Evolutionary conservation across 2,329 filamentous ascomycete species (phyloP).

Genomic region (Pseudocercospora fuligena): DNA sequence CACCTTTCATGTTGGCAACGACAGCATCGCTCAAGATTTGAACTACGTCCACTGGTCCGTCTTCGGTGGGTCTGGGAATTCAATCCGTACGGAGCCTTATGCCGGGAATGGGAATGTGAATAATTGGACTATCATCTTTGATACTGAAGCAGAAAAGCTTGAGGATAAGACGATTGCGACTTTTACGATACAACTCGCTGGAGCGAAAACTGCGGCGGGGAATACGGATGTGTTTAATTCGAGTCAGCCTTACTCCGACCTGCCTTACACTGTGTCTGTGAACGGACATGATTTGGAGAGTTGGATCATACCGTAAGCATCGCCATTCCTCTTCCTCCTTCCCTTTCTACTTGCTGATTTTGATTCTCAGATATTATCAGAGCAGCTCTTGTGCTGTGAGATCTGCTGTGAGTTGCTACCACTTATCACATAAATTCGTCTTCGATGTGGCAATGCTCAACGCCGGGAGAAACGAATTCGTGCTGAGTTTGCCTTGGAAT

Average conservation of each 20-base stretch:
- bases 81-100: slow-evolving; percentile 49
- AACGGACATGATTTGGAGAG: slow-evolving; percentile 54
- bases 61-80: slow-evolving; percentile 62
- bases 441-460: slow-evolving; percentile 58
- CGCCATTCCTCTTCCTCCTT: background rate
- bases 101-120: slow-evolving; percentile 56
- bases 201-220: slow-evolving; percentile 65
- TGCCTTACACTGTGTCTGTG: slow-evolving; percentile 57
- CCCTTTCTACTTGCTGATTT: background rate
- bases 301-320: slow-evolving; percentile 61
- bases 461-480: slow-evolving; percentile 60
- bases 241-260: slow-evolving; percentile 57
- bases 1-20: slow-evolving; percentile 61
- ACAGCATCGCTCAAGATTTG: slow-evolving; percentile 55
- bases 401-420: slow-evolving; percentile 66
- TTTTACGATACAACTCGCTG: slow-evolving; percentile 67
- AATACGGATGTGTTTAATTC: slow-evolving; percentile 65
- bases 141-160: slow-evolving; percentile 51
- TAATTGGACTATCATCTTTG: slow-evolving; percentile 65
- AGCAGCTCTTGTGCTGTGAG: slow-evolving; percentile 65
- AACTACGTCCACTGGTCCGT: slow-evolving; percentile 72
- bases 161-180: slow-evolving; percentile 52
- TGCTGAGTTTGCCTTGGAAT: slow-evolving; percentile 64
- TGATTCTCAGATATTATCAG: slow-evolving; percentile 53
- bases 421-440: slow-evolving; percentile 63